phyloP scores from a whole-genome alignment of 2,329 filamentous ascomycete species.

The Dactylonectria macrodidyma region DNA sequence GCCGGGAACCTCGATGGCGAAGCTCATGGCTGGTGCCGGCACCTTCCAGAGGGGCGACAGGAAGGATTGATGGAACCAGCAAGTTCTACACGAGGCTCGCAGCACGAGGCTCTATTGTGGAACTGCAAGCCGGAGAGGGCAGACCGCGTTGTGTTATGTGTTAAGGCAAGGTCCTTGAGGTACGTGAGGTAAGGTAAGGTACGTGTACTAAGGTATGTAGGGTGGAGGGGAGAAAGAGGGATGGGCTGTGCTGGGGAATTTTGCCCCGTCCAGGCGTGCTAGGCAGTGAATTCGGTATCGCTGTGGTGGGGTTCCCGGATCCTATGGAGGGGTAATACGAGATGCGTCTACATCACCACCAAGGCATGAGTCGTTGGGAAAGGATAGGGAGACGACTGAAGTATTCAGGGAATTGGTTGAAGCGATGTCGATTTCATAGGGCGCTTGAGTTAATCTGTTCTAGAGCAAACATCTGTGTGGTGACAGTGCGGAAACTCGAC shows the following conservation, averaged over 20 bases:
- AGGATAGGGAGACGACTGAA: neutral
- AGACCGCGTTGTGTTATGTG: conserved; percentile 7
- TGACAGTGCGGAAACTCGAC: neutral
- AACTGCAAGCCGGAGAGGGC: conserved; percentile 15
- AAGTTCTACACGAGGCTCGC: conserved; percentile 8
- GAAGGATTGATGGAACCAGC: conserved; percentile 25
- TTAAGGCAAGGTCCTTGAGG: neutral
- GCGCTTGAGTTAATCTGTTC: neutral
- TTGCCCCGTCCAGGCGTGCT: conserved; percentile 29
- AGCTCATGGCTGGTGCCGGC: conserved; percentile 68
- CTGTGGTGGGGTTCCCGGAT: conserved; percentile 32
- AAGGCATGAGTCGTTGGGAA: neutral
- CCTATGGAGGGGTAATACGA: conserved; percentile 41
- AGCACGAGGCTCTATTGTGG: conserved; percentile 15
- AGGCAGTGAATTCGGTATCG: conserved; percentile 31
- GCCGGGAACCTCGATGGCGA: conserved; percentile 83
- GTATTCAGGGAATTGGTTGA: neutral
- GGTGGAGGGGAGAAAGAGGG: conserved; percentile 28
- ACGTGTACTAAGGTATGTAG: conserved; percentile 22
- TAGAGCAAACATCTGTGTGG: neutral
- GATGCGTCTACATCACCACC: conserved; percentile 5
- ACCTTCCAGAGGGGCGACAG: conserved; percentile 39
- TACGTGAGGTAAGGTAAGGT: conserved; percentile 19
- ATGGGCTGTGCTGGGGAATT: conserved; percentile 28
- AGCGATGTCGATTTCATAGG: too few relatives aligned